Percentiles rank a stretch among this genome's conserved stretches.
Evolutionary conservation across 148 eudicot species (phyloP).

Genomic region (Fagopyrum tataricum): DNA sequence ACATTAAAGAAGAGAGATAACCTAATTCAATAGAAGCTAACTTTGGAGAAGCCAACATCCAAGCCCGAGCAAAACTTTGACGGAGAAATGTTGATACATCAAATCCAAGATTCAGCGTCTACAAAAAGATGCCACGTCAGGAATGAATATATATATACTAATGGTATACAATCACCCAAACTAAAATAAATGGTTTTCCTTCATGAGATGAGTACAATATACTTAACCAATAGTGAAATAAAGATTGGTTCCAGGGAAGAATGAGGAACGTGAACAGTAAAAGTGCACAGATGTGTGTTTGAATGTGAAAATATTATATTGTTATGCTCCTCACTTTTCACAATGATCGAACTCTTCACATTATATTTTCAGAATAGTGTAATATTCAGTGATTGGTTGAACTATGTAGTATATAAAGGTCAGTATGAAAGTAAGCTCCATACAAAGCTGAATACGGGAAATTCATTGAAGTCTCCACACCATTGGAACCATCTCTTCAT

Average conservation of each 20-base stretch:
- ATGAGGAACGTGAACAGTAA: too few relatives aligned
- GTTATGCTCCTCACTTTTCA: too few relatives aligned
- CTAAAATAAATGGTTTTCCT: background rate
- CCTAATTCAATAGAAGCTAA: constrained; percentile 73
- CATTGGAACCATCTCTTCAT: background rate
- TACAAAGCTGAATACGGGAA: background rate
- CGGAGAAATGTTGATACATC: constrained; percentile 82
- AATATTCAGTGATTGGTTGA: too few relatives aligned
- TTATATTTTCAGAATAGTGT: too few relatives aligned
- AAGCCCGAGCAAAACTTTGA: constrained; percentile 66
- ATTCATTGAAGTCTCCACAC: background rate
- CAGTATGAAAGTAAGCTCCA: background rate
- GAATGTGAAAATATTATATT: too few relatives aligned
- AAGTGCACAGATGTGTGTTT: too few relatives aligned
- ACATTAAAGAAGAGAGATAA: constrained; percentile 71
- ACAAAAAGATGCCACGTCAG: constrained; percentile 23
- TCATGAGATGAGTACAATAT: background rate
- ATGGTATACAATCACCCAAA: background rate
- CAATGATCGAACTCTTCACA: too few relatives aligned
- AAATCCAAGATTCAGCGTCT: constrained; percentile 81
- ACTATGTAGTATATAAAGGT: too few relatives aligned
- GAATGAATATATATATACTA: background rate
- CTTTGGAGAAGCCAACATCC: constrained; percentile 69
- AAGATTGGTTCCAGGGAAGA: too few relatives aligned
- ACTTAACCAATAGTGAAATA: too few relatives aligned